A percentile compares a stretch with the other conserved stretches of the same genome.
Evolutionary conservation across 2,329 filamentous ascomycete species (phyloP).

Genomic region (Penicillium brevicompactum): DNA sequence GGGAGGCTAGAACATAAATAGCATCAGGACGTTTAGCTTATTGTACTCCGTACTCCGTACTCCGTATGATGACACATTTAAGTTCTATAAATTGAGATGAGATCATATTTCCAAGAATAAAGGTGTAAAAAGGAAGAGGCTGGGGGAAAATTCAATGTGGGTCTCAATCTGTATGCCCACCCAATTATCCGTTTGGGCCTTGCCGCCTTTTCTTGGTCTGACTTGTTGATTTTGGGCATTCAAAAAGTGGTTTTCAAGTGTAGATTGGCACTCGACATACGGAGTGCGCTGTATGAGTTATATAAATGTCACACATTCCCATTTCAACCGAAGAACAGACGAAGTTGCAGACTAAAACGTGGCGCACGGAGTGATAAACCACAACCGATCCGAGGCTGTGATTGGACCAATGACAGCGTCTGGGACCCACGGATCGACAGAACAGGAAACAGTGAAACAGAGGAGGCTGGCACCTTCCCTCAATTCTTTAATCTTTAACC

Average conservation of each 20-base stretch:
- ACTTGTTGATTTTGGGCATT: neutral
- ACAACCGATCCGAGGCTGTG: neutral
- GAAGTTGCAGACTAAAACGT: slow-evolving; percentile 6
- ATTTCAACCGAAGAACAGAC: neutral
- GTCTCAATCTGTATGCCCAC: slow-evolving; percentile 1
- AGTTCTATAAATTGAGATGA: neutral
- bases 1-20: neutral
- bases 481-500: slow-evolving; percentile 5
- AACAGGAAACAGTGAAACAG: slow-evolving; percentile 16
- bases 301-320: neutral
- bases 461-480: slow-evolving; percentile 26
- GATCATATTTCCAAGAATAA: slow-evolving; percentile 1
- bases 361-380: neutral
- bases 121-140: neutral
- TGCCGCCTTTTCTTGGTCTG: slow-evolving; percentile 7
- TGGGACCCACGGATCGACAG: slow-evolving; percentile 18
- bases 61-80: neutral
- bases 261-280: neutral
- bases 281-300: neutral
- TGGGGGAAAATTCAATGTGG: slow-evolving; percentile 2
- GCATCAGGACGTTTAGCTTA: neutral
- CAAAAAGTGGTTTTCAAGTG: neutral
- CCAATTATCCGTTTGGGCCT: slow-evolving; percentile 1
- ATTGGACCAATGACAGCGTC: slow-evolving; percentile 12
- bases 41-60: too few species aligned